Evolutionary conservation across 2,329 filamentous ascomycete genomes (phyloP), one percentile per base, ranked within the genome.

Genomic region (Thielaviopsis musarum): DNA sequence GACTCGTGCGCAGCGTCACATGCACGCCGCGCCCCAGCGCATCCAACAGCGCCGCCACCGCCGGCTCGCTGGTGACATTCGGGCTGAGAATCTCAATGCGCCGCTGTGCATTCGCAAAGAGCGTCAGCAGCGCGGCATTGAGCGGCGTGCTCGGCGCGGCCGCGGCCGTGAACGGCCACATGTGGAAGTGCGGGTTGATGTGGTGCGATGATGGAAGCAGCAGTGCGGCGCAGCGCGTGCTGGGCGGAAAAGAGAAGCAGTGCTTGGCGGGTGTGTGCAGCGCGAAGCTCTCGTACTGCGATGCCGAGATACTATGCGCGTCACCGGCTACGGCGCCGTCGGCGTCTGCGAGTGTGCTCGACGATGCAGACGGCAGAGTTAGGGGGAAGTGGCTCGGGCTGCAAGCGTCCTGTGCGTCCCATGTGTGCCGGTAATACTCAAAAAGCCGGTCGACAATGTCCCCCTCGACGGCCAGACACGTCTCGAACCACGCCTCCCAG

Each of bases 401-500:
- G 34, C 51, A n/a, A n/a, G n/a, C n/a, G 28, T 55, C 52, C 22
- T 52, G 48, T 9, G 13, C 28, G 26, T 49, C 45, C 88, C 88
- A 93, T n/a, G 88, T 84, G 1, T 71, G 68, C 9, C 73, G 67
- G 70, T 87, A 89, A 66, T 91, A 91, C 1, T 73, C 68, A 51
- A 86, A 64, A 48, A 93, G 77, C n/a, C 77, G 73, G 3, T 69
- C 65, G 0, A 89, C 80, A 0, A 85, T 74, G 0, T 76, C 73
- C 0, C 87, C 87, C 6, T 75, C 74, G 12, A 91, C 70, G 59
- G 82, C 80, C 3, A 91, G 72, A 59, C 84, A 88, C 0, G 84
- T 86, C 68, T 94, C 88, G 26, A 91, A 84, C 88, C 88, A 94
- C n/a, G 81, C 71, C 69, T 93, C 88, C 86, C 86, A 93, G 66